Evolutionary conservation across 2,329 filamentous ascomycete species (phyloP), one percentile per base, ranked within the genome.

Genomic region (Verticillium albo-atrum): DNA sequence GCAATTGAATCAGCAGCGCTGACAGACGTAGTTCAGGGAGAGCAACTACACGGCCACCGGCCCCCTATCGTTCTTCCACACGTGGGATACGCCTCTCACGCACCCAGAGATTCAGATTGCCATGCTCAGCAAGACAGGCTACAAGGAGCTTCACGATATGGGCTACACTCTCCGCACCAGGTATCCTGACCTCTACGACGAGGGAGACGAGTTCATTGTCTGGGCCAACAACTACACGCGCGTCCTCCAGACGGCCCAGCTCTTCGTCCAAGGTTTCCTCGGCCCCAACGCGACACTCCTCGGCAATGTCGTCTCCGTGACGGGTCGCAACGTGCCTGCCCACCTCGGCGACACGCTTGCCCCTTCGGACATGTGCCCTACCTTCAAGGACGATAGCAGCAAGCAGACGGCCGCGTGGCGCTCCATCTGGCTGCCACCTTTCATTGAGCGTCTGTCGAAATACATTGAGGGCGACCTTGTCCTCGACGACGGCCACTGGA

Each of bases 181-280:
- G 56, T 81, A 81, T 59, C 77, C 79, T 0, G 70, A 80, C 37
- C 76, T 89, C 20, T 83, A 83, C 64, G 65, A 68, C 1, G 75
- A 80, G 56, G 77, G 79, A 6, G 74, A 79, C 5, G 67, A 74
- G 9, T 88, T 89, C 65, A 75, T 81, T 9, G 80, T 87, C 6
- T 90, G 85, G 84, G 80, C 85, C 20, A 90, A 89, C 68, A 82
- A 86, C 65, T 89, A 89, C 69, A 81, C 83, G 6, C 80, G 84
- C 6, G 85, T 87, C 0, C 74, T 88, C 12, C 83, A 89, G 68
- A 86, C 85, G 2, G 85, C 85, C 1, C 75, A 82, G 56, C 77
- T 85, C 53, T 89, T 89, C 63, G 75, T 85, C 1, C 79, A 80
- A 32, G 86, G 86, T 7, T 89, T 83, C 66, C 70, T 89, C 0